Conservation (phyloP, 2,329 filamentous ascomycete species). For the Hortaea sp. region DNA sequence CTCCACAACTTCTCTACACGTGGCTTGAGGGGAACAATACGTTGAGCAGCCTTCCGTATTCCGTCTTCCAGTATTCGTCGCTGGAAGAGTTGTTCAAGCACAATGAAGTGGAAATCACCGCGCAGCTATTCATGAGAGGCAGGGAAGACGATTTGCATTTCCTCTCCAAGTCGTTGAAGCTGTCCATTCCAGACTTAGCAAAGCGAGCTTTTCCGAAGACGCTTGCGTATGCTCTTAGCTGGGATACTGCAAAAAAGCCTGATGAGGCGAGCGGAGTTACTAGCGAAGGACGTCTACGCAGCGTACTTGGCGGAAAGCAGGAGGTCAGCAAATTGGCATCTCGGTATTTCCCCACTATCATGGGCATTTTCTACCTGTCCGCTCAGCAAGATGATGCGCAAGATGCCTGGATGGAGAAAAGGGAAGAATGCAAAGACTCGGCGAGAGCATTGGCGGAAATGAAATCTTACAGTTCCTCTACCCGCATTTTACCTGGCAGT, state of each 20-base stretch:
- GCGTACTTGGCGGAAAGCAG: conserved; percentile 52
- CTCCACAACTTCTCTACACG: conserved; percentile 79
- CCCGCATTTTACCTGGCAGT: conserved; percentile 56
- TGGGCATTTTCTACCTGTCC: conserved; percentile 64
- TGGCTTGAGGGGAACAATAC: conserved; percentile 60
- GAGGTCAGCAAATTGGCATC: conserved; percentile 36
- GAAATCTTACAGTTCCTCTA: conserved; percentile 56
- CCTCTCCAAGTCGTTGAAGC: conserved; percentile 49
- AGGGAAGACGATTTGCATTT: conserved; percentile 53
- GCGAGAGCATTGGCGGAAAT: conserved; percentile 59
- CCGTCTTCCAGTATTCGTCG: conserved; percentile 69
- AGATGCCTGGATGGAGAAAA: conserved; percentile 41
- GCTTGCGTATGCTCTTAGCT: conserved; percentile 73
- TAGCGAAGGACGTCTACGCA: conserved; percentile 58
- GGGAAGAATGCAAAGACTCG: conserved; percentile 46
- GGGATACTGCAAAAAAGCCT: conserved; percentile 50
- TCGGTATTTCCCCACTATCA: conserved; percentile 63
- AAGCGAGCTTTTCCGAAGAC: conserved; percentile 63
- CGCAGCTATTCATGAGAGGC: conserved; percentile 72
- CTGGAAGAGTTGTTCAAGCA: conserved; percentile 60
- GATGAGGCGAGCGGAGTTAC: conserved; percentile 27
- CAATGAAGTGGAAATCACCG: conserved; percentile 66
- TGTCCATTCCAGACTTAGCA: conserved; percentile 49
- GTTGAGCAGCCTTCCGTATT: conserved; percentile 66
- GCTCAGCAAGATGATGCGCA: conserved; percentile 64